These are phyloP conservation scores for Corylus avellana DNA, from an alignment of 306 rosid genomes.

Conservation along the genomic window DNA sequence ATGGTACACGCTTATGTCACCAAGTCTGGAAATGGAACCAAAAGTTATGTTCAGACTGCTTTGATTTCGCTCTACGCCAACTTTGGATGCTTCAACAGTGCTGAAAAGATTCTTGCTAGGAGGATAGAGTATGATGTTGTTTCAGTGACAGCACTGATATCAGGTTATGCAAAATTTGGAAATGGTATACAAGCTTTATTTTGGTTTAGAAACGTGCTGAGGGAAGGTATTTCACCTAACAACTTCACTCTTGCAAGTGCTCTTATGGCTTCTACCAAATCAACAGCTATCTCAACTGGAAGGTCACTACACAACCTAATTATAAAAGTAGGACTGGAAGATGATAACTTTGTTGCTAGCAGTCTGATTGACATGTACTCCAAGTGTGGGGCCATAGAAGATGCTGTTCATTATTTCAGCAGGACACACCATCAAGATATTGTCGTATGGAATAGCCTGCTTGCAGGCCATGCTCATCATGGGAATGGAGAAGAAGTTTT, in stretches of 20 bases:
- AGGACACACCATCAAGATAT: background rate
- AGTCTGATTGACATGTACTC: slow-evolving; percentile 7
- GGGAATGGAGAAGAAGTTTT: background rate
- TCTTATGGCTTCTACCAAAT: background rate
- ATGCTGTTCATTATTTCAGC: slow-evolving; percentile 5
- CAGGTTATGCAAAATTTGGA: background rate
- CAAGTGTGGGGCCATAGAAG: slow-evolving; percentile 14
- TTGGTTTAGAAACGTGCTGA: slow-evolving; percentile 2
- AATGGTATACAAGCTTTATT: background rate
- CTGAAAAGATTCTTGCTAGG: slow-evolving; percentile 1
- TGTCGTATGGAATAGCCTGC: slow-evolving; percentile 15
- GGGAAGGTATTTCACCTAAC: slow-evolving; percentile 2
- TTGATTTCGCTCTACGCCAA: slow-evolving; percentile 1
- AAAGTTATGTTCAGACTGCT: background rate
- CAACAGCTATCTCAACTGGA: background rate
- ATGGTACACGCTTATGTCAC: background rate
- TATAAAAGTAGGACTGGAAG: background rate
- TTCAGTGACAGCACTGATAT: slow-evolving; percentile 4
- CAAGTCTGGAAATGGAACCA: slow-evolving; percentile 5
- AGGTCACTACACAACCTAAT: slow-evolving; percentile 10
- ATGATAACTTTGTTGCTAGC: slow-evolving; percentile 6
- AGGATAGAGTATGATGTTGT: background rate
- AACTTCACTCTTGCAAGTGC: background rate
- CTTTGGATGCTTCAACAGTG: background rate
- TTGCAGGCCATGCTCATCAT: slow-evolving; percentile 12